Evolutionary conservation across 2,329 filamentous ascomycete genomes (phyloP), one percentile per base, ranked within the genome.

Genomic region (Monilinia fructigena): DNA sequence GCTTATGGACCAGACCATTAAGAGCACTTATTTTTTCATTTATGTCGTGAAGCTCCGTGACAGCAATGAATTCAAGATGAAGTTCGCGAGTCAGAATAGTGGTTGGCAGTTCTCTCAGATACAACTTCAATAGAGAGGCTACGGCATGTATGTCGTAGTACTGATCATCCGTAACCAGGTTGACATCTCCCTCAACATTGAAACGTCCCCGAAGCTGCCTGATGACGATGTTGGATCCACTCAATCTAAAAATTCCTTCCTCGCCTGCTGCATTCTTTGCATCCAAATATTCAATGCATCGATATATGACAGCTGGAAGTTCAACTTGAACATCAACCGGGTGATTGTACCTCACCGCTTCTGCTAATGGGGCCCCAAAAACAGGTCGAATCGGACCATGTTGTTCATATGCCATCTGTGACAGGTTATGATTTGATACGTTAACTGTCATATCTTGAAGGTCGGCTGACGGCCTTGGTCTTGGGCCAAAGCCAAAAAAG

Each of bases 91-190:
- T 98, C 68, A 99, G 82, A 47, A 99, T 94, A 20, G 92, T 96
- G 0, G 89, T 90, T 6, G 95, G 95, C 63, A 99, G 82, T 78
- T 99, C 95, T 65, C 95, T 89, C 55, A 99, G 82, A 77, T 98
- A 99, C 59, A 96, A 83, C 79, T 99, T 99, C 74, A 99, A 84
- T 58, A 99, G 82, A 45, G 93, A 97, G 10, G 95, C 95, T 14
- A 99, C 90, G 0, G 95, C 95, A 77, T 99, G 94, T 35, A 99
- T 93, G 77, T 99, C 95, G 76, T 97, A 92, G 76, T 94, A 96
- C 67, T 91, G 88, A 60, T 90, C 89, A 67, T 94, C 93, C 2
- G 84, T 86, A 35, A 97, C 78, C 62, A 99, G 82, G 76, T 97
- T 92, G 70, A 99, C 85, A 75, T 99, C 95, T 55, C 93, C 90